Evolutionary conservation across 768 basidiomycete genomes (phyloP), one percentile per base, ranked within the genome.

Genomic region (Phlebiopsis flavidoalba): DNA sequence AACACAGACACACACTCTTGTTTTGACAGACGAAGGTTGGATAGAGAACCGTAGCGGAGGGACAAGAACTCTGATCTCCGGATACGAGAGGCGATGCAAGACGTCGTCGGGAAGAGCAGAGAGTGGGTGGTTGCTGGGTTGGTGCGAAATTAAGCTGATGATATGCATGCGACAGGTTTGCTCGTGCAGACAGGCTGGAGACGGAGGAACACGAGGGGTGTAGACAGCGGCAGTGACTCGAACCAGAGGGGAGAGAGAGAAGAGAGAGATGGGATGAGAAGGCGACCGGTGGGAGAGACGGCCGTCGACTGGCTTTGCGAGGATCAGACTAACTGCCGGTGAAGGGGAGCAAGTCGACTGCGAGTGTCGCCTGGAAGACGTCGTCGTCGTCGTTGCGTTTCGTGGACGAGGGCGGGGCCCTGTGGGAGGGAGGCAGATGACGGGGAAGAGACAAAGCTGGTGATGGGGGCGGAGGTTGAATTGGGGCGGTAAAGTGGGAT

Each of bases 391-490:
- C 17, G 57, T 48, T 26, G 57, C 57, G n/a, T 58, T 46, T 48
- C 45, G 45, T 58, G 57, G 50, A 43, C 58, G 58, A 60, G 26
- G 58, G 48, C 56, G 36, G 17, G 46, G 57, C 47, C 40, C 57
- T 56, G 50, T 24, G 60, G 57, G 67, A 70, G 67, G 66, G 53
- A 64, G 65, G 64, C 65, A 66, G 66, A 65, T 70, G 64, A 66
- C 64, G 67, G 68, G 65, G 64, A 65, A 62, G n/a, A 68, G 57
- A 63, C 65, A 70, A 66, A 66, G 69, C 66, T 67, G 58, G 64
- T 57, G 43, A 52, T n/a, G n/a, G 53, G 66, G 59, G 65, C 65
- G 67, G 64, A 63, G 65, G 40, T 62, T 65, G 58, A 59, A 65
- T 57, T 56, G 61, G 37, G 54, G 61, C 65, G 65, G 63, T 63